Evolutionary conservation across 331 rosid genomes (phyloP).

Genomic region (Quercus phellos): DNA sequence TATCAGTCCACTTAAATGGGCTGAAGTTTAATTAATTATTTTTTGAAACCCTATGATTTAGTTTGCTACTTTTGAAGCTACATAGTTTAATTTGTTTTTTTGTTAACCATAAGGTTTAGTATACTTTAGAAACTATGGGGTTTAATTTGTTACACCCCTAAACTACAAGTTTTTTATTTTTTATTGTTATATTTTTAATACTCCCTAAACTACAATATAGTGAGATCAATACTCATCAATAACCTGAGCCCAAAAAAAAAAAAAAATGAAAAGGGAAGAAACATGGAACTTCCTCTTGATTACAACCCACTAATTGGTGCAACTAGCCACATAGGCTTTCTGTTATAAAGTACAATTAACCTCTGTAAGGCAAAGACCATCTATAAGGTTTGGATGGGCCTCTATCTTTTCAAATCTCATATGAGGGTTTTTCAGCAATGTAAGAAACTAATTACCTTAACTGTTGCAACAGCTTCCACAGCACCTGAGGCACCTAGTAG

Average conservation of each 20-base stretch:
- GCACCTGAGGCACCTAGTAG: conserved; percentile 42
- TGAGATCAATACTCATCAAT: not conserved
- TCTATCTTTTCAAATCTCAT: not conserved
- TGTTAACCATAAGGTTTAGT: too few species aligned
- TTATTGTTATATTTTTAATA: too few species aligned
- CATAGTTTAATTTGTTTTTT: too few species aligned
- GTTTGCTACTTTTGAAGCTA: too few species aligned
- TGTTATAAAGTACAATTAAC: too few species aligned
- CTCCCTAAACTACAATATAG: not conserved
- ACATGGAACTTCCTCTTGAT: not conserved
- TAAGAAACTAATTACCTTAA: conserved; percentile 18
- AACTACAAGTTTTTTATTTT: too few species aligned
- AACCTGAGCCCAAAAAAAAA: not conserved
- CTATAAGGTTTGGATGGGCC: not conserved
- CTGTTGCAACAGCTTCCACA: conserved; percentile 42
- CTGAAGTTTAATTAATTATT: too few species aligned
- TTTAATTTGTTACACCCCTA: too few species aligned
- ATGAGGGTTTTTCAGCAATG: not conserved
- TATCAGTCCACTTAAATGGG: too few species aligned
- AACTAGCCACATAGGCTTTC: not conserved
- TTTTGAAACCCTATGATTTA: too few species aligned
- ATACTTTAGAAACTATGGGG: too few species aligned
- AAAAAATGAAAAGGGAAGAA: not conserved
- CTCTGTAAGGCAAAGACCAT: too few species aligned
- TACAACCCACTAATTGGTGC: not conserved